Conservation (phyloP, 768 basidiomycete species). For the Clitopilus hobsonii region DNA sequence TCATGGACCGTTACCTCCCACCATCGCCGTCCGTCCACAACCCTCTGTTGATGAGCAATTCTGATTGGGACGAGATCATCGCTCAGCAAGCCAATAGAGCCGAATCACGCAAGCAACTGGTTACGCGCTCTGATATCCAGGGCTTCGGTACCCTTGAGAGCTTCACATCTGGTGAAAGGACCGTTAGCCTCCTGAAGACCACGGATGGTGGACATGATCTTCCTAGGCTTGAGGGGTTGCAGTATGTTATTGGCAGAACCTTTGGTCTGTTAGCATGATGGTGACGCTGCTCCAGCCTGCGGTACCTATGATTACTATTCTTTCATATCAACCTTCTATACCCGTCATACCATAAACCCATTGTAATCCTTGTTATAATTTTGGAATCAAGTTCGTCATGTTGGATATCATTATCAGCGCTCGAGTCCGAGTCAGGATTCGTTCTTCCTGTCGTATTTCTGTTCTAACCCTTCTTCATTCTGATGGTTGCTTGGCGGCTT, state of each 20-base stretch:
- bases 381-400: no score
- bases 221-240: constrained; percentile 61
- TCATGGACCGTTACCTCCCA: constrained; percentile 58
- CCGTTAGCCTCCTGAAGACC: constrained; percentile 55
- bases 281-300: constrained; percentile 2
- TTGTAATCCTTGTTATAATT: no score
- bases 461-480: constrained; percentile 6
- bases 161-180: constrained; percentile 36
- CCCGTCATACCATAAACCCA: no score
- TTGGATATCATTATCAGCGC: no score
- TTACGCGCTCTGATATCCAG: constrained; percentile 39
- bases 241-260: constrained; percentile 52
- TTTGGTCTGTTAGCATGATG: constrained; percentile 23
- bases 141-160: constrained; percentile 47
- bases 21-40: constrained; percentile 19
- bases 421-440: not conserved
- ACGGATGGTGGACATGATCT: constrained; percentile 56
- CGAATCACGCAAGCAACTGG: constrained; percentile 32
- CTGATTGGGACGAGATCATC: constrained; percentile 38
- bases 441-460: not conserved
- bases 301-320: no score
- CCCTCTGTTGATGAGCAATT: constrained; percentile 20
- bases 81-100: constrained; percentile 30
- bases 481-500: not conserved
- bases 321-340: no score